Conservation (phyloP, 2,329 filamentous ascomycete genomes). For the Stenocarpella maydis region DNA sequence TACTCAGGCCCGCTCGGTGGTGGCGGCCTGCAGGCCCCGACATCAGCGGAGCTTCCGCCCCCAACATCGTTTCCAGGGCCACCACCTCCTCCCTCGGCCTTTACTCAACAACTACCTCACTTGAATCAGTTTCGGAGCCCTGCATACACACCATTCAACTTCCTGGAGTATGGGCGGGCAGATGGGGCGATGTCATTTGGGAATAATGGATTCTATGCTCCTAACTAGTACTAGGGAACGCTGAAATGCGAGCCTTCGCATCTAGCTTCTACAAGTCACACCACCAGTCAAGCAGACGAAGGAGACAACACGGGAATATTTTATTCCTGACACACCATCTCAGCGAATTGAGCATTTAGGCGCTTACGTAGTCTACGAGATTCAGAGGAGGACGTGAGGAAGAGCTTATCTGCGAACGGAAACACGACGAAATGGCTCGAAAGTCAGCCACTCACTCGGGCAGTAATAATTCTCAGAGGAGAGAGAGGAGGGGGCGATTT, state of each 20-base stretch:
- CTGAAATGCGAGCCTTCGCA: not conserved
- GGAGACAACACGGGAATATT: not conserved
- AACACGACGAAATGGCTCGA: not conserved
- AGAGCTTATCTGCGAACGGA: not conserved
- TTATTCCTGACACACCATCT: not conserved
- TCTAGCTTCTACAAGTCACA: not conserved
- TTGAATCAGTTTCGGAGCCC: conserved; percentile 22
- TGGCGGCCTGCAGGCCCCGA: conserved; percentile 14
- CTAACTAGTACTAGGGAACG: not conserved
- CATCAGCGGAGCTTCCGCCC: conserved; percentile 6
- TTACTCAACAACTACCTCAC: conserved; percentile 22
- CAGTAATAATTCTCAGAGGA: not conserved
- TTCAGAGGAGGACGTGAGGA: too few relatives aligned
- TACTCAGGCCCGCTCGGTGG: conserved; percentile 4
- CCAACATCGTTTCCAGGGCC: conserved; percentile 11
- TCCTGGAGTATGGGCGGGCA: not conserved
- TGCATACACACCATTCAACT: not conserved
- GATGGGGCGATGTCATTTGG: not conserved
- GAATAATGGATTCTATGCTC: conserved; percentile 7
- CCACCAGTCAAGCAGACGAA: not conserved
- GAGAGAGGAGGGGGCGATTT: not conserved
- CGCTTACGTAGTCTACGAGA: not conserved
- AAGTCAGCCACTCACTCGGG: not conserved
- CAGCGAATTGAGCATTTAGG: not conserved
- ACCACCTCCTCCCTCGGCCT: conserved; percentile 5